Conservation (phyloP, 179 eudicot genomes). For the Beta macrorhiza region DNA sequence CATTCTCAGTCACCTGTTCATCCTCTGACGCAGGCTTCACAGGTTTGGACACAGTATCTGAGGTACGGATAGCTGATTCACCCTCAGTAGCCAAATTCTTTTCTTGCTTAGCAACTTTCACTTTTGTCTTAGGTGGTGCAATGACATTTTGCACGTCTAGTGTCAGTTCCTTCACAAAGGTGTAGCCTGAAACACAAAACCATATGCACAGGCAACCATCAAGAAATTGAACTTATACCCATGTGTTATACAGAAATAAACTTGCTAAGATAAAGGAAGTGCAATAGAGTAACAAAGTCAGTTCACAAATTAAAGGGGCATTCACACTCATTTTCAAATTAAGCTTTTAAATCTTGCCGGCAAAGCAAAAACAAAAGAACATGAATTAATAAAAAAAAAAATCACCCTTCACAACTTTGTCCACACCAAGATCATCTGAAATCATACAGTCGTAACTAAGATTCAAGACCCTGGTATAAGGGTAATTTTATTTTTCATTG, state of each 20-base stretch:
- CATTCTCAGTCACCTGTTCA: slow-evolving; percentile 37
- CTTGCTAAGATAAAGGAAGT: neutral
- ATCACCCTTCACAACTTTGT: neutral
- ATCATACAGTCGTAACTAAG: neutral
- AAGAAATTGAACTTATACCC: slow-evolving; percentile 2
- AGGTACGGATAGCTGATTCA: slow-evolving; percentile 29
- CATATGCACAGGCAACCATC: neutral
- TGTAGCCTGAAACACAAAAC: slow-evolving; percentile 53
- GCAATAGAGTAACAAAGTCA: too few species aligned
- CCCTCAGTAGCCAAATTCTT: slow-evolving; percentile 27
- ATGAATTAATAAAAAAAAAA: neutral
- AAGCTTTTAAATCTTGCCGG: neutral
- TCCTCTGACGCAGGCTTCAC: slow-evolving; percentile 24
- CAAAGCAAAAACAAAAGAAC: neutral
- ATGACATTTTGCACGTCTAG: slow-evolving; percentile 73
- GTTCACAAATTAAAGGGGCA: neutral
- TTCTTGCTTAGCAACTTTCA: slow-evolving; percentile 39
- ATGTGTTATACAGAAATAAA: neutral
- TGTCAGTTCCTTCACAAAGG: slow-evolving; percentile 83
- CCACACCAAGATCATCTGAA: neutral
- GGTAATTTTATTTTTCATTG: too few species aligned
- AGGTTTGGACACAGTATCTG: slow-evolving; percentile 33
- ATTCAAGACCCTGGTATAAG: neutral
- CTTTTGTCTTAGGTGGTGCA: slow-evolving; percentile 49
- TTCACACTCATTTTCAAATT: neutral